Evolutionary conservation across 768 basidiomycete genomes (phyloP).

Genomic region (Lactifluus echinatus): DNA sequence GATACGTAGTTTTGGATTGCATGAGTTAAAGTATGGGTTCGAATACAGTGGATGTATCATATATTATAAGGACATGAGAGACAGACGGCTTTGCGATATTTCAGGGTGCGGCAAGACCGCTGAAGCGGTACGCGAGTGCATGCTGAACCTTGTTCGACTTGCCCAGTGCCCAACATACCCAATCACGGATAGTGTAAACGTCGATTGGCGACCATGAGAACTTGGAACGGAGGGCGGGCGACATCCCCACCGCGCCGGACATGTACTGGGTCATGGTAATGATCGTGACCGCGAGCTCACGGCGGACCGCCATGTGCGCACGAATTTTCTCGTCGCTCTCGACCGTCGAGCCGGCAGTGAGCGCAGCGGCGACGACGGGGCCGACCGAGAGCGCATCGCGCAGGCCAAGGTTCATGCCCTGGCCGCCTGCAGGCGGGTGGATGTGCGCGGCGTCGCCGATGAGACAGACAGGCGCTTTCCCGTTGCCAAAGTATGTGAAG

Average conservation of each 20-base stretch:
- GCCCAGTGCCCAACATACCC: conserved; percentile 22
- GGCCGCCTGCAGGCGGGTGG: conserved; percentile 47
- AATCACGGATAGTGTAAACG: conserved; percentile 22
- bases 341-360: conserved; percentile 23
- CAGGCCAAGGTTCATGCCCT: conserved; percentile 54
- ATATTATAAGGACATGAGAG: no score
- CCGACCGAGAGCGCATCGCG: conserved; percentile 43
- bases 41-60: no score
- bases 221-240: conserved; percentile 25
- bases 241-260: conserved; percentile 23
- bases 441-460: conserved; percentile 45
- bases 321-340: conserved; percentile 29
- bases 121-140: conserved; percentile 23
- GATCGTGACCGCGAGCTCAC: conserved; percentile 33
- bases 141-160: conserved; percentile 21
- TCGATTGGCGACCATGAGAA: conserved; percentile 17
- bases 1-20: not conserved
- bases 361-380: conserved; percentile 31
- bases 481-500: conserved; percentile 27
- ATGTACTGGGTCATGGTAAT: conserved; percentile 35
- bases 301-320: conserved; percentile 31
- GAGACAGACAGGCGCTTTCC: conserved; percentile 20
- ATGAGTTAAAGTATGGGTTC: not conserved
- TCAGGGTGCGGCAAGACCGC: conserved; percentile 26
- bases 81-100: no score